Conservation (phyloP, 805 yeast genomes). For the Starmerella floricola region DNA sequence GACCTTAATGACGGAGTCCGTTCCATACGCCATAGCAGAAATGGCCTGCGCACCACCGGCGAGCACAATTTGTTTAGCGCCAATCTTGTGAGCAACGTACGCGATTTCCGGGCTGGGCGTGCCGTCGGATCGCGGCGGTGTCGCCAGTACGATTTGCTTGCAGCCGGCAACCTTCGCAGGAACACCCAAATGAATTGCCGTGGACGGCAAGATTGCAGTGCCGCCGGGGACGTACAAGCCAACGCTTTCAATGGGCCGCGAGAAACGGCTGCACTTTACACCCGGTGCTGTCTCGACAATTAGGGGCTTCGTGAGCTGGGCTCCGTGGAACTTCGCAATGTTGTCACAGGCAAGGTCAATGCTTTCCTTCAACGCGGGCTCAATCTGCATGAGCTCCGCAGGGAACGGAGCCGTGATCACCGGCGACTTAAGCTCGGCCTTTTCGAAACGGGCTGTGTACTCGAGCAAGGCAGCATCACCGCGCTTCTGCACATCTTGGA, state of each 20-base stretch:
- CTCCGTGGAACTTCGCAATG: conserved; percentile 83
- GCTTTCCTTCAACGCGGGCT: conserved; percentile 65
- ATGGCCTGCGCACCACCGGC: conserved; percentile 99
- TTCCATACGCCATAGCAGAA: conserved; percentile 98
- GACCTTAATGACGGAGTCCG: conserved; percentile 80
- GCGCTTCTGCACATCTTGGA: conserved; percentile 55
- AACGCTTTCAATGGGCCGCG: conserved; percentile 86
- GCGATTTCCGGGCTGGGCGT: conserved; percentile 92
- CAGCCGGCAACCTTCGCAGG: conserved; percentile 98
- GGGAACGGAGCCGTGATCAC: conserved; percentile 83
- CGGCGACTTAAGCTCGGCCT: conserved; percentile 59
- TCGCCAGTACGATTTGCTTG: conserved; percentile 77
- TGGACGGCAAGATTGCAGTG: conserved; percentile 94
- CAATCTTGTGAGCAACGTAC: conserved; percentile 91
- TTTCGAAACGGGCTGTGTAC: conserved; percentile 82
- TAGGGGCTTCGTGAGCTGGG: conserved; percentile 62
- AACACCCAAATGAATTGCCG: conserved; percentile 95
- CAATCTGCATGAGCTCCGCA: conserved; percentile 54
- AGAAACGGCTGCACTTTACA: conserved; percentile 84
- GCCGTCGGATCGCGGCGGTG: conserved; percentile 93
- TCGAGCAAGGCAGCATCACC: conserved; percentile 89
- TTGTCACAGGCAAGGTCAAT: conserved; percentile 82
- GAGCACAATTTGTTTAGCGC: conserved; percentile 76
- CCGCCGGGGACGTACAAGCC: conserved; percentile 98
- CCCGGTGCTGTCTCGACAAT: conserved; percentile 90